Percentiles rank a stretch among this genome's conserved stretches.
phyloP scores from a whole-genome alignment of 2,329 filamentous ascomycete genomes.

The Magnaporthiopsis poae region DNA sequence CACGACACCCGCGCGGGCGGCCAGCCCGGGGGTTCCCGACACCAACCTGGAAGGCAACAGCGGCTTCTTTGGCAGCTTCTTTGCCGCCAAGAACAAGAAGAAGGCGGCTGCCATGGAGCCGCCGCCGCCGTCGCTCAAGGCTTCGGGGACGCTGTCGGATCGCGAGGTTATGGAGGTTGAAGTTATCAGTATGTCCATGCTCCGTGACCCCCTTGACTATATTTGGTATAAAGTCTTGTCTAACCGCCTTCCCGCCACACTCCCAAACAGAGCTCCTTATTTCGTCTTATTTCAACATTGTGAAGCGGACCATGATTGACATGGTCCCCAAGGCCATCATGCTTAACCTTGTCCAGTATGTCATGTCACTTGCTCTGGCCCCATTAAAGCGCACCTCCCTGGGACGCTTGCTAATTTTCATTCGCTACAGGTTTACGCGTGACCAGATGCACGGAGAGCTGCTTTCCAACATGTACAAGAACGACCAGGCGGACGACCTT shows the following conservation, averaged over 20 bases:
- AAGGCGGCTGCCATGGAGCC: constrained; percentile 99
- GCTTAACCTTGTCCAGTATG: constrained; percentile 85
- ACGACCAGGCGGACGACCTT: constrained; percentile 79
- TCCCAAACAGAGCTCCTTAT: constrained; percentile 69
- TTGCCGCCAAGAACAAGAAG: constrained; percentile 99
- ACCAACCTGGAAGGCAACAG: constrained; percentile 40
- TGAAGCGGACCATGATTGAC: constrained; percentile 96
- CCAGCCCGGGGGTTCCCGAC: constrained; percentile 60
- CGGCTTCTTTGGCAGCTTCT: constrained; percentile 97
- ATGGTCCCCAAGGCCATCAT: constrained; percentile 99
- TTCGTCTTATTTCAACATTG: constrained; percentile 94
- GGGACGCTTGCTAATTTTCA: neutral
- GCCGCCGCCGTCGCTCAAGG: constrained; percentile 84
- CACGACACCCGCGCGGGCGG: constrained; percentile 58
- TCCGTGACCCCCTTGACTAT: neutral
- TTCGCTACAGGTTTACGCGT: constrained; percentile 64
- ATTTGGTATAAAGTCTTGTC: neutral
- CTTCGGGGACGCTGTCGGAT: constrained; percentile 84
- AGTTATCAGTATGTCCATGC: constrained; percentile 71
- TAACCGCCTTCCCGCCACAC: neutral
- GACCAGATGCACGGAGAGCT: constrained; percentile 98
- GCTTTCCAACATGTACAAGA: constrained; percentile 93
- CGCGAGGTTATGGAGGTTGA: constrained; percentile 93
- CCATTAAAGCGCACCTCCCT: no score
- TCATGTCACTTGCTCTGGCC: no score